Conservation (phyloP, 2,329 filamentous ascomycete genomes). For the Colletotrichum tofieldiae region DNA sequence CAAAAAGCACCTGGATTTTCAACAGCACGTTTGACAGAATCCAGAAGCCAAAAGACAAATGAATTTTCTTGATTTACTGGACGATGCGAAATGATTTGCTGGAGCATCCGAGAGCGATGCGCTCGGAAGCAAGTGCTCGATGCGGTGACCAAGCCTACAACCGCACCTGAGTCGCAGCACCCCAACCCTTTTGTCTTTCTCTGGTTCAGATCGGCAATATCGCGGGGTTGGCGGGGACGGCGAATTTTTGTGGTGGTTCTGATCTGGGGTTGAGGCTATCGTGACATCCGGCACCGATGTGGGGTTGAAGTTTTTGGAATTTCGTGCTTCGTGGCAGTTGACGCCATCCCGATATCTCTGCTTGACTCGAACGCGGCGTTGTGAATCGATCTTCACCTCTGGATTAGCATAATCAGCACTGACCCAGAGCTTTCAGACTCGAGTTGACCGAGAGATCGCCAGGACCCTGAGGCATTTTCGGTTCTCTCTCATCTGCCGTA, state of each 20-base stretch:
- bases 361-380: neutral
- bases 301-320: conserved; percentile 9
- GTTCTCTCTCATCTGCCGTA: neutral
- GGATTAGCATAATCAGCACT: neutral
- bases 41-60: neutral
- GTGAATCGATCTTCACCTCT: too few species aligned
- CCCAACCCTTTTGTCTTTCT: neutral
- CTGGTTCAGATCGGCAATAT: neutral
- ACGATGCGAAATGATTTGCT: too few species aligned
- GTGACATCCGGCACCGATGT: conserved; percentile 25
- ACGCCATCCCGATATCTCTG: neutral
- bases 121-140: neutral
- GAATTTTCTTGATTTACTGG: too few species aligned
- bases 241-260: conserved; percentile 3
- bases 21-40: too few species aligned
- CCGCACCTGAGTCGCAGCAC: neutral
- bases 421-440: neutral
- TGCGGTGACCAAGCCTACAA: neutral
- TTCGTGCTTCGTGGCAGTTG: neutral
- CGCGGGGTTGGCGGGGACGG: conserved; percentile 1
- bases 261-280: conserved; percentile 37
- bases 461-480: conserved; percentile 15
- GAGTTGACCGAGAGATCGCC: neutral
- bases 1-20: too few species aligned
- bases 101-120: neutral